Conservation (phyloP, 179 eudicot genomes). For the Drosera spatulata region DNA sequence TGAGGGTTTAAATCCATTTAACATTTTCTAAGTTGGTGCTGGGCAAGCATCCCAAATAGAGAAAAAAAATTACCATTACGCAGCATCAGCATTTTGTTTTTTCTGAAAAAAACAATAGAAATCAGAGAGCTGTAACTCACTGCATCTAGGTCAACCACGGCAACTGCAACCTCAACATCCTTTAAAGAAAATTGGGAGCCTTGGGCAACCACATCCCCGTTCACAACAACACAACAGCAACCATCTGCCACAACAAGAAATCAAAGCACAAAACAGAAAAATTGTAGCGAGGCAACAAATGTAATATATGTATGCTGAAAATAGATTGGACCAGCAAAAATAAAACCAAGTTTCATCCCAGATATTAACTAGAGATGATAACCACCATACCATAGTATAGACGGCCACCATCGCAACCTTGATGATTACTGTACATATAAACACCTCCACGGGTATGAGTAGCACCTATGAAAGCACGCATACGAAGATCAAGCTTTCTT, state of each 20-base stretch:
- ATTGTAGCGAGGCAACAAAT: no score
- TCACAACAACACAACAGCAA: conserved; percentile 80
- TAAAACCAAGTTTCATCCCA: no score
- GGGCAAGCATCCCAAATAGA: no score
- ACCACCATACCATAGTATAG: conserved; percentile 64
- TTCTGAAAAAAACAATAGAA: background rate
- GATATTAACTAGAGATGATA: background rate
- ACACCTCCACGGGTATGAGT: conserved; percentile 91
- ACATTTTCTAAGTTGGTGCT: no score
- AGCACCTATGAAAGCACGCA: conserved; percentile 79
- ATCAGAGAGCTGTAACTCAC: conserved; percentile 27
- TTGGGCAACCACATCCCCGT: conserved; percentile 94
- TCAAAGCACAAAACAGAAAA: no score
- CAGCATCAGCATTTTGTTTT: background rate
- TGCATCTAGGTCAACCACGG: conserved; percentile 89
- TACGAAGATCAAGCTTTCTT: conserved; percentile 81
- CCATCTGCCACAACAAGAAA: conserved; percentile 57
- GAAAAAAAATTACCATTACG: no score
- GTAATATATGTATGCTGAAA: no score
- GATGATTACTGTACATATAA: conserved; percentile 96
- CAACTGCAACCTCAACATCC: conserved; percentile 88
- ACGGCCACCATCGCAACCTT: conserved; percentile 98
- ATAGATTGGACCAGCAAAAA: no score
- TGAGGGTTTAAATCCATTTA: no score
- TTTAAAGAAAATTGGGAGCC: conserved; percentile 94